phyloP scores from a whole-genome alignment of 352 stramenopile species.

The Pythium angustatum region DNA sequence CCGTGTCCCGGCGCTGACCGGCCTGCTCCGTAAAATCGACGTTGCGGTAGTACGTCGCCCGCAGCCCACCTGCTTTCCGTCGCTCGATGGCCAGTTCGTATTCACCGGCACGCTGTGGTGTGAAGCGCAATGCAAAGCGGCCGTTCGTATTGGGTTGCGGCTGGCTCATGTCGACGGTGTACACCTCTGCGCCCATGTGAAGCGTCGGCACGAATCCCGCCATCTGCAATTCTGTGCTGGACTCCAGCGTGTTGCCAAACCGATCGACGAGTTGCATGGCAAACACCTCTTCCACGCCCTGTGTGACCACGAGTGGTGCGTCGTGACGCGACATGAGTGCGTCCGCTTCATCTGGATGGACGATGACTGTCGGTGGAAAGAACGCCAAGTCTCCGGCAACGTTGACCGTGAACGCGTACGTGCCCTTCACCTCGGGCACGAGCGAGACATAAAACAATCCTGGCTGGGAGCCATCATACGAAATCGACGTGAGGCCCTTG shows the following conservation, averaged over 20 bases:
- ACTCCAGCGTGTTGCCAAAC: slow-evolving; percentile 92
- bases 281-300: slow-evolving; percentile 79
- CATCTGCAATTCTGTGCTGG: slow-evolving; percentile 56
- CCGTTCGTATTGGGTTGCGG: slow-evolving; percentile 85
- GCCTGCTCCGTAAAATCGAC: slow-evolving; percentile 80
- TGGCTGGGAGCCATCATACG: slow-evolving; percentile 52
- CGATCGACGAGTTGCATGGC: slow-evolving; percentile 88
- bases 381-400: slow-evolving; percentile 53
- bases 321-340: slow-evolving; percentile 71
- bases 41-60: slow-evolving; percentile 90
- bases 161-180: slow-evolving; percentile 48
- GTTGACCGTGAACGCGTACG: slow-evolving; percentile 58
- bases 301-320: slow-evolving; percentile 73
- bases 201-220: slow-evolving; percentile 65
- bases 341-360: slow-evolving; percentile 81
- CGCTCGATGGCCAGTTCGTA: slow-evolving; percentile 84
- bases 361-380: slow-evolving; percentile 72
- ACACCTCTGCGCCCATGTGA: slow-evolving; percentile 31
- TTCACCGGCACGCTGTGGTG: slow-evolving; percentile 70
- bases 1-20: slow-evolving; percentile 65
- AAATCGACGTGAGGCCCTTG: slow-evolving; percentile 73
- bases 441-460: slow-evolving; percentile 87
- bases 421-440: slow-evolving; percentile 77
- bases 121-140: slow-evolving; percentile 78
- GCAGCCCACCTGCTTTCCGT: slow-evolving; percentile 82